phyloP scores from a whole-genome alignment of 129 eudicot species.

The Flaveria ramosissima region DNA sequence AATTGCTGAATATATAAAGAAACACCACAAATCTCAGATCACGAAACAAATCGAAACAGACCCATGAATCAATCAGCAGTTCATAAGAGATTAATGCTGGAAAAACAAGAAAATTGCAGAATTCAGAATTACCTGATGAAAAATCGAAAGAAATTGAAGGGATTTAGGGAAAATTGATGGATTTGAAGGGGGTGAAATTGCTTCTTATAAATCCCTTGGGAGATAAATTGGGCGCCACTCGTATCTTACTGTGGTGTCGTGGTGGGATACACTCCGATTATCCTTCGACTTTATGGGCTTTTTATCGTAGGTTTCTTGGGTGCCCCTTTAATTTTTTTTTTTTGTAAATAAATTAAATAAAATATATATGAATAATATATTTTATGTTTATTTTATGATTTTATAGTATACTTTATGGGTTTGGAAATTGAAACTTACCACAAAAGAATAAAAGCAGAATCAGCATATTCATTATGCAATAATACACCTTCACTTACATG shows the following conservation, averaged over 20 bases:
- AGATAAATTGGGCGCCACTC: slow-evolving; percentile 20
- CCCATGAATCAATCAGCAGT: background rate
- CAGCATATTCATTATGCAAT: background rate
- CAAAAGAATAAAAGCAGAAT: background rate
- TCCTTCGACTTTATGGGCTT: slow-evolving; percentile 6
- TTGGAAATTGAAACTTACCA: background rate
- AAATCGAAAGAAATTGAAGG: background rate
- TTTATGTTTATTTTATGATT: background rate
- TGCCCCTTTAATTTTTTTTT: background rate
- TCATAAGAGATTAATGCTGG: background rate
- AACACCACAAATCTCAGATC: slow-evolving; percentile 23
- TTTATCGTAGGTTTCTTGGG: background rate
- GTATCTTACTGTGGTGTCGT: slow-evolving; percentile 17
- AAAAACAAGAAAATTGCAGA: background rate
- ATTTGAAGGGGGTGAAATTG: background rate
- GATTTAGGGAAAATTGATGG: background rate
- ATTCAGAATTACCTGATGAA: slow-evolving; percentile 21
- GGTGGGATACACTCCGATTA: slow-evolving; percentile 14
- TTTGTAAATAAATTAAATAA: background rate
- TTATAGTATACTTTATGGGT: background rate
- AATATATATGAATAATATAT: background rate
- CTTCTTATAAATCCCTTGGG: background rate
- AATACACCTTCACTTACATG: background rate
- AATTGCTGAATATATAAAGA: background rate
- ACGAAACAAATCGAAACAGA: slow-evolving; percentile 12